Percentiles rank a stretch among this genome's conserved stretches.
Evolutionary conservation across 768 basidiomycete genomes (phyloP).

Genomic region (Tylopilus plumbeoviolaceoides): DNA sequence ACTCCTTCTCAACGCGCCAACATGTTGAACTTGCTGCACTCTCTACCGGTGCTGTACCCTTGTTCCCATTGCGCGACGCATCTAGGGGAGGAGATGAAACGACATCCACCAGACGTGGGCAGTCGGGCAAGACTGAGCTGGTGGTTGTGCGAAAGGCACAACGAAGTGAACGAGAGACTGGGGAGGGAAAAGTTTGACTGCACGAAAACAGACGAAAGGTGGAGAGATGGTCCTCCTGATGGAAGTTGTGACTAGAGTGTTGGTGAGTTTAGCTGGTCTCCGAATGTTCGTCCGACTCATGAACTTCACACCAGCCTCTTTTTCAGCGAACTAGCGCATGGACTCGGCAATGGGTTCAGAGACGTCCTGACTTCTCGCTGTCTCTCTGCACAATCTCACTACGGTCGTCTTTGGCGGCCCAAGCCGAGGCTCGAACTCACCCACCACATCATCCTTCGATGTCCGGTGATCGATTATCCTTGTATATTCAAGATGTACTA

Average conservation of each 20-base stretch:
- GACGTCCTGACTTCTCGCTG: background rate
- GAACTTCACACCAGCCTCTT: background rate
- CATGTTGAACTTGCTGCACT: slow-evolving; percentile 76
- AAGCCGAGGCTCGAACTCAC: background rate
- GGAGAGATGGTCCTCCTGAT: slow-evolving; percentile 87
- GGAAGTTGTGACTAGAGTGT: slow-evolving; percentile 77
- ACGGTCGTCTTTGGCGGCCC: background rate
- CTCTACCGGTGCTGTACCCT: slow-evolving; percentile 83
- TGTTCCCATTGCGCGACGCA: slow-evolving; percentile 83
- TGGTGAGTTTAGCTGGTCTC: slow-evolving; percentile 6
- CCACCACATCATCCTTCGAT: too few relatives aligned
- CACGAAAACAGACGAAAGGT: slow-evolving; percentile 75
- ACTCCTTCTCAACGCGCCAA: slow-evolving; percentile 70
- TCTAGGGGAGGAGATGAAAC: slow-evolving; percentile 66
- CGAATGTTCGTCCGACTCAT: background rate
- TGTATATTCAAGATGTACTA: too few relatives aligned
- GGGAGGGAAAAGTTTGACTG: slow-evolving; percentile 87
- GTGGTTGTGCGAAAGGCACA: slow-evolving; percentile 93
- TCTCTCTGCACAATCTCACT: background rate
- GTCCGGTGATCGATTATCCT: too few relatives aligned
- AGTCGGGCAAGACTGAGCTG: slow-evolving; percentile 61
- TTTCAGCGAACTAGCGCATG: background rate
- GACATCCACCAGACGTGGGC: slow-evolving; percentile 74
- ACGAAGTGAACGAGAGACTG: slow-evolving; percentile 83
- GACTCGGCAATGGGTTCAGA: too few relatives aligned